Conservation (phyloP, 2,329 filamentous ascomycete genomes). For the Didymella exigua region DNA sequence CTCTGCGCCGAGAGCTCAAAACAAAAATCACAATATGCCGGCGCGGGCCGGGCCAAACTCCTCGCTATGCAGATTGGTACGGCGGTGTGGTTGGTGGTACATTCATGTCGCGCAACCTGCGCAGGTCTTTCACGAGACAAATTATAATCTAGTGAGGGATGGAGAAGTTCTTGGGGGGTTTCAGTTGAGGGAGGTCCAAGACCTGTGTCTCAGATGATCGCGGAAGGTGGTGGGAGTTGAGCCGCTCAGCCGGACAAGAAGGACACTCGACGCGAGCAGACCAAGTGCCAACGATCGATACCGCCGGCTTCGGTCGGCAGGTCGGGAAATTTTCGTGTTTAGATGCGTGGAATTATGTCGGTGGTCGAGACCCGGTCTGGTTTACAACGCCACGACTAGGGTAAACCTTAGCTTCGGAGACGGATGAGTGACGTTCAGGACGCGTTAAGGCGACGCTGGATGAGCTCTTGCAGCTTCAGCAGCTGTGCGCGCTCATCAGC, state of each 20-base stretch:
- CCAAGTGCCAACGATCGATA: not conserved
- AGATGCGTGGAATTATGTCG: conserved; percentile 20
- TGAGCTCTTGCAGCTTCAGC: conserved; percentile 40
- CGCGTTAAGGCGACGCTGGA: conserved; percentile 38
- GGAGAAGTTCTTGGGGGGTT: not conserved
- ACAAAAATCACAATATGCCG: conserved; percentile 20
- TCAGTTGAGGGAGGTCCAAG: conserved; percentile 1
- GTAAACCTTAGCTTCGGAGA: conserved; percentile 23
- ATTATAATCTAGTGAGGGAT: not conserved
- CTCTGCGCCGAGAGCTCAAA: conserved; percentile 27
- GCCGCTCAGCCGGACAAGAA: conserved; percentile 12
- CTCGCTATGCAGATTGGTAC: conserved; percentile 43
- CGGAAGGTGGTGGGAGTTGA: conserved; percentile 14
- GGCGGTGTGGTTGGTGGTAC: conserved; percentile 18
- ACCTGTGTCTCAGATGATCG: conserved; percentile 24
- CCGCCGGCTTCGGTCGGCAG: not conserved
- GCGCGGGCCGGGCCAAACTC: conserved; percentile 28
- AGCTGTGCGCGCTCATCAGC: conserved; percentile 38
- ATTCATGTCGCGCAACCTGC: conserved; percentile 10
- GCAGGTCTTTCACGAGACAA: not conserved
- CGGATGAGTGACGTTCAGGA: conserved; percentile 24
- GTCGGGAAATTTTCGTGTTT: conserved; percentile 7
- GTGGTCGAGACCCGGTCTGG: conserved; percentile 26
- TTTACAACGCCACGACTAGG: conserved; percentile 28
- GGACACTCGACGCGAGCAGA: not conserved